Evolutionary conservation across 2,329 filamentous ascomycete species (phyloP), one percentile per base, ranked within the genome.

Genomic region (Aspergillus uvarum): DNA sequence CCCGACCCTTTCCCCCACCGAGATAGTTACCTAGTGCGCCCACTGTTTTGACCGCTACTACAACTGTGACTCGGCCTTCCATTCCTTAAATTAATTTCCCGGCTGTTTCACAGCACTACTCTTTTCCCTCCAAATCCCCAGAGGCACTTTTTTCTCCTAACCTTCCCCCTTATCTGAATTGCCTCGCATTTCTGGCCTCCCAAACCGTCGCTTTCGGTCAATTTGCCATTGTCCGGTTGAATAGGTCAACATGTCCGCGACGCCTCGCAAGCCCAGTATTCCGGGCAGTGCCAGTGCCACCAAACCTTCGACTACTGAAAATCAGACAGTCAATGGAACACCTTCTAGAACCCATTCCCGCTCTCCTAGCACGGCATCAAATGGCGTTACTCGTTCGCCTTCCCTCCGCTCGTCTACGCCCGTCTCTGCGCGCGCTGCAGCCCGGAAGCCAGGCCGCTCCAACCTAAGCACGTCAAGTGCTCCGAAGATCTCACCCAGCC

Each of bases 341-440:
- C 69, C 72, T 42, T 69, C 70, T 63, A 74, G 76, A 68, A 71
- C 69, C 55, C 70, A 75, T 66, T 69, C 74, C 47, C 79, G 84
- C 24, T 82, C 85, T 52, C 81, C 83, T 31, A 79, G 82, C 61
- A 75, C 81, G 16, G 74, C 81, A 32, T 70, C 77, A 31, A 77
- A 79, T 62, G 77, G 79, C 53, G 77, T 82, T n/a, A 79, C 82
- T 57, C 83, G 88, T 62, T 87, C 84, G 51, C 85, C 88, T 63
- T 91, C 90, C 14, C 80, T 86, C 62, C 86, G 90, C 69, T 70
- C 72, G 19, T 76, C 76, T 2, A 67, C 70, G 12, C 74, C 88
- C 32, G 84, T 91, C 22, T 91, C 90, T 62, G 90, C 90, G 61
- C 87, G 90, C 68, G 88, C 88, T 56, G 87, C 89, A 56, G 86